These are phyloP conservation scores for Oryza punctata DNA, from an alignment of 176 grass and related monocot genomes.

Conservation along the genomic window DNA sequence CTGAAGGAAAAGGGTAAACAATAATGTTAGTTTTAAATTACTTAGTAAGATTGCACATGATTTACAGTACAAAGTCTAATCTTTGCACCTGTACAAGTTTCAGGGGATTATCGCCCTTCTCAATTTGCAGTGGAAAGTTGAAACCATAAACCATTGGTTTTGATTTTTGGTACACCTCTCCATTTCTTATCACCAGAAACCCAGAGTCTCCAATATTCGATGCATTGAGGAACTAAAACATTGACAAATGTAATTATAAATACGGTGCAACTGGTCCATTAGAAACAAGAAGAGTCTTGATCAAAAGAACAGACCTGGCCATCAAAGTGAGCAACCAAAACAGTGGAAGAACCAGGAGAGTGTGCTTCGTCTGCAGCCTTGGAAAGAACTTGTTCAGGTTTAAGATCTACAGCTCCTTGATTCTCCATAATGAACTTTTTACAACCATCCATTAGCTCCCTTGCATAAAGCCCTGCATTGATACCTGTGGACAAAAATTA, in stretches of 20 bases:
- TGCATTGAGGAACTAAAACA: slow-evolving; percentile 66
- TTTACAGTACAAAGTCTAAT: background rate
- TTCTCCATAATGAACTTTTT: slow-evolving; percentile 47
- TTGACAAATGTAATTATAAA: background rate
- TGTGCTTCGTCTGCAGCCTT: slow-evolving; percentile 66
- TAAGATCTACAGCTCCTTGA: slow-evolving; percentile 44
- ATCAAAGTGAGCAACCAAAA: slow-evolving; percentile 94
- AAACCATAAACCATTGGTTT: slow-evolving; percentile 95
- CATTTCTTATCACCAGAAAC: slow-evolving; percentile 91
- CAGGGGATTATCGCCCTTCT: slow-evolving; percentile 78
- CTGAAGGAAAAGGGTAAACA: slow-evolving; percentile 31
- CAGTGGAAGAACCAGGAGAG: slow-evolving; percentile 87
- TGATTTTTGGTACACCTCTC: slow-evolving; percentile 59
- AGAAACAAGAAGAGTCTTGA: background rate
- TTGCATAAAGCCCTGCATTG: slow-evolving; percentile 81
- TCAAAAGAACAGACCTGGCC: slow-evolving; percentile 62
- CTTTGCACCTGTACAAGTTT: slow-evolving; percentile 67
- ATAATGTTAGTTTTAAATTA: background rate
- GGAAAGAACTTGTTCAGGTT: slow-evolving; percentile 61
- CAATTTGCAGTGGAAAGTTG: slow-evolving; percentile 94
- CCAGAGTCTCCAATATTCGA: slow-evolving; percentile 97
- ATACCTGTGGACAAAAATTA: slow-evolving; percentile 58
- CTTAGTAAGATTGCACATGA: background rate
- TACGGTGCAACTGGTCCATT: background rate
- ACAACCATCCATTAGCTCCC: slow-evolving; percentile 85